Percentiles rank a stretch among this genome's conserved stretches.
Conservation (phyloP, 73 alveolate genomes). For the Paraurostyla sp. region DNA sequence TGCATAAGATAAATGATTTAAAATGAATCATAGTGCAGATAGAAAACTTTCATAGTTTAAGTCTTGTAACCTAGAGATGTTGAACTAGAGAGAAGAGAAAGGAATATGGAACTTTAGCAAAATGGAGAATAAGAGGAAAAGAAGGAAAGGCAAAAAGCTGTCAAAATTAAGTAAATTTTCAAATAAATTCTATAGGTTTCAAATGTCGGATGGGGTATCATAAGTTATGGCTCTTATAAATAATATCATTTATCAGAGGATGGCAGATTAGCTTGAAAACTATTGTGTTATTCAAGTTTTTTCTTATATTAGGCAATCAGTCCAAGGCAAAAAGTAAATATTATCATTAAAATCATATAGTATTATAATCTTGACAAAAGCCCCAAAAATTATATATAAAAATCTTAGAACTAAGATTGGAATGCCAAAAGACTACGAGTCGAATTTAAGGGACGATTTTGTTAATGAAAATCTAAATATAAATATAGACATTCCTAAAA, state of each 20-base stretch:
- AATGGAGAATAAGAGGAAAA: too few relatives aligned
- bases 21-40: too few relatives aligned
- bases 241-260: background rate
- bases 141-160: too few relatives aligned
- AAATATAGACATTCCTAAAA: slow-evolving; percentile 17
- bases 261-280: slow-evolving; percentile 21
- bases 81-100: too few relatives aligned
- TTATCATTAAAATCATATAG: background rate
- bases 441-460: slow-evolving; percentile 45
- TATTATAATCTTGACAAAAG: slow-evolving; percentile 44
- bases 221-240: slow-evolving; percentile 26
- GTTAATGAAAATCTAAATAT: background rate
- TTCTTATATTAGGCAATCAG: background rate
- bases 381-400: slow-evolving; percentile 37
- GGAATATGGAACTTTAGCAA: too few relatives aligned
- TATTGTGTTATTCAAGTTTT: slow-evolving; percentile 1
- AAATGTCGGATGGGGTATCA: slow-evolving; percentile 52
- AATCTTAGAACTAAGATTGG: slow-evolving; percentile 63
- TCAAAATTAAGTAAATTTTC: background rate
- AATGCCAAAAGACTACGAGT: slow-evolving; percentile 55
- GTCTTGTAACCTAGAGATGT: too few relatives aligned
- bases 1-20: too few relatives aligned
- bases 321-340: slow-evolving; percentile 23
- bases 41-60: too few relatives aligned
- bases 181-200: background rate